Base-by-base conservation (phyloP, 1,139 yeast species). In the Debaryomyces fabryi region DNA sequence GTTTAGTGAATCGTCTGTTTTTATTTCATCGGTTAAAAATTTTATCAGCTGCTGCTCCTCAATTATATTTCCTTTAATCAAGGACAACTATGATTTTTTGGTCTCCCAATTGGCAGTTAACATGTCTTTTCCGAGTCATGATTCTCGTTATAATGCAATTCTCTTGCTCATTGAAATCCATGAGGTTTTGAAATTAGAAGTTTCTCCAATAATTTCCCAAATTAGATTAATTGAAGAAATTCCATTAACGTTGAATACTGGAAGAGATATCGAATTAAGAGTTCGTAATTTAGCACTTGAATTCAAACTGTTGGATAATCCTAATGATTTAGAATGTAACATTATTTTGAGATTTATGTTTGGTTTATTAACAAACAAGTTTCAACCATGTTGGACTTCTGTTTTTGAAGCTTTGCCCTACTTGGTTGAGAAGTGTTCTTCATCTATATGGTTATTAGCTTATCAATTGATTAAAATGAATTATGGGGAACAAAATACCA, bases 381-480 rank as follows among this genome's bases (percentile, higher is more conserved):
- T 93, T 58, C 88, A 90, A 52, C 99, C 99, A 1, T 76, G 86
- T 25, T 90, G 96, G 96, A 79, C 81, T 18, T 88, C 88, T 4
- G 86, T 88, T 2, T 71, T 76, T 48, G 93, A 86, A 52, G 76
- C 80, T 6, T 60, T 88, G 8, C 81, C 85, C 0, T 40, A 50
- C n/a, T 65, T 86, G 8, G 66, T 72, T 10, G 71, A 67, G 10
- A 75, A 74, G 45, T 71, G 79, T 46, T 74, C 77, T 5, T 65
- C 66, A 0, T 51, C 71, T 6, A 73, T 88, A 1, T 92, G 97
- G 96, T 62, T 72, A 0, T 60, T 81, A 20, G 67, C 83, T 0
- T 64, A 64, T 44, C 62, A 64, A 5, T 78, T 86, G 57, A 60
- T 78, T 27, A 58, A 63, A 13, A 51, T 62, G 49, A 66, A 75